Evolutionary conservation across 2,329 filamentous ascomycete genomes (phyloP), one percentile per base, ranked within the genome.

Genomic region (Conoideocrella luteorostrata): DNA sequence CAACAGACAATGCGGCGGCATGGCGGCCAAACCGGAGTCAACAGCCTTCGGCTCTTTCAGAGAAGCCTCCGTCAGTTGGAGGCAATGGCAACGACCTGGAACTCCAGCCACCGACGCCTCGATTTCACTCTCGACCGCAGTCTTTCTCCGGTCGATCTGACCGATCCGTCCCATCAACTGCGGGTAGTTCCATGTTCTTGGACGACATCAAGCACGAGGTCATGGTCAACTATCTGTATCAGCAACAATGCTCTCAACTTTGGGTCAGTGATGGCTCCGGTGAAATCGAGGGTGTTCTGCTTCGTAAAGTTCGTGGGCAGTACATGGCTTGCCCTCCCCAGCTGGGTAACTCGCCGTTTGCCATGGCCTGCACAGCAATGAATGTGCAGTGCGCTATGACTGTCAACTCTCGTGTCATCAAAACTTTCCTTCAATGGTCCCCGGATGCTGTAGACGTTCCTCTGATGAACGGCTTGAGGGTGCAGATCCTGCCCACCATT

Each of bases 341-440:
- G 49, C 63, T 89, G 44, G 71, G 71, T 23, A 70, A 71, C 46
- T 85, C 84, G 2, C 59, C 72, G 0, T 81, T 90, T 50, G 82
- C 81, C 12, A 60, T 70, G 44, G 81, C 82, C 6, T 84, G 81
- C 56, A 69, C 75, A 7, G 72, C 77, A n/a, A 72, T 89, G 52
- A 88, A 89, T 56, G 75, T 88, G 39, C 80, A 82, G 79, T 85
- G 80, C 55, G 83, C 84, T 40, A 88, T 90, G 82, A 90, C 85
- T 0, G 80, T 89, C 50, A 88, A 87, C 60, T 89, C 86, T 0
- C 70, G 84, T 51, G 82, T 89, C 47, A 86, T 90, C 64, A 86
- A 85, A 66, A 84, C 84, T 0, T 88, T 88, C 54, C 69, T 90
- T 7, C 74, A 82, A 45, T 87, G 78, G 77, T 80, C 81, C 2